phyloP scores from a whole-genome alignment of 768 basidiomycete genomes.

The Suillus lakei region DNA sequence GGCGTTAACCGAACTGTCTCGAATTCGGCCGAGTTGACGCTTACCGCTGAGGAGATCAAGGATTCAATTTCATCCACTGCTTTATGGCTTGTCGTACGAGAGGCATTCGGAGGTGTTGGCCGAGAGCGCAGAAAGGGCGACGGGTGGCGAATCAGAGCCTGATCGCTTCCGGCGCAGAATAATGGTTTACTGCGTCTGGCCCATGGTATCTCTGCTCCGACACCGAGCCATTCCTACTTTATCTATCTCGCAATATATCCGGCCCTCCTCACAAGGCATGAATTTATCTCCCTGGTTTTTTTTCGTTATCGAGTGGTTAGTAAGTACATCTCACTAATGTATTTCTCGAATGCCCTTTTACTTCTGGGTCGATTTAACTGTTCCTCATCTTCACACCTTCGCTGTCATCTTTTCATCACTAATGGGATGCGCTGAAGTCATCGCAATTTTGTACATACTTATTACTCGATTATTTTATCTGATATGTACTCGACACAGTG shows the following conservation, averaged over 20 bases:
- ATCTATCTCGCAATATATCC: conserved; percentile 20
- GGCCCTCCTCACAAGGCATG: conserved; percentile 16
- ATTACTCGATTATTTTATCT: not conserved
- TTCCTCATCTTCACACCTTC: not conserved
- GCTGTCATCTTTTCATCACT: not conserved
- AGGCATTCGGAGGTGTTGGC: conserved; percentile 91
- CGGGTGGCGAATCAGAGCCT: conserved; percentile 77
- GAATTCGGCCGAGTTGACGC: conserved; percentile 38
- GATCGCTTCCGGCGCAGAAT: conserved; percentile 13
- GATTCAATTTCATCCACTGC: conserved; percentile 88
- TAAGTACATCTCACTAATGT: conserved; percentile 16
- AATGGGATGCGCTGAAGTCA: conserved; percentile 6
- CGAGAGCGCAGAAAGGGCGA: conserved; percentile 78
- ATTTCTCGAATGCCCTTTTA: conserved; percentile 21
- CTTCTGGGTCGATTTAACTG: conserved; percentile 4
- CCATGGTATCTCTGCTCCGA: not conserved
- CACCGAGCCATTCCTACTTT: conserved; percentile 5
- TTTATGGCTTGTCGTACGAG: conserved; percentile 90
- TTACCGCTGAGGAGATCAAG: conserved; percentile 93
- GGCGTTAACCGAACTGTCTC: conserved; percentile 31
- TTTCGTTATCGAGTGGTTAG: not conserved
- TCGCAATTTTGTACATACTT: conserved; percentile 11
- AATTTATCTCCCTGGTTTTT: conserved; percentile 6
- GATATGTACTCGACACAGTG: conserved; percentile 4
- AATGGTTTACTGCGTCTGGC: not conserved